Evolutionary conservation across 1,139 yeast species (phyloP), one percentile per base, ranked within the genome.

Genomic region (Meyerozyma athensensis): DNA sequence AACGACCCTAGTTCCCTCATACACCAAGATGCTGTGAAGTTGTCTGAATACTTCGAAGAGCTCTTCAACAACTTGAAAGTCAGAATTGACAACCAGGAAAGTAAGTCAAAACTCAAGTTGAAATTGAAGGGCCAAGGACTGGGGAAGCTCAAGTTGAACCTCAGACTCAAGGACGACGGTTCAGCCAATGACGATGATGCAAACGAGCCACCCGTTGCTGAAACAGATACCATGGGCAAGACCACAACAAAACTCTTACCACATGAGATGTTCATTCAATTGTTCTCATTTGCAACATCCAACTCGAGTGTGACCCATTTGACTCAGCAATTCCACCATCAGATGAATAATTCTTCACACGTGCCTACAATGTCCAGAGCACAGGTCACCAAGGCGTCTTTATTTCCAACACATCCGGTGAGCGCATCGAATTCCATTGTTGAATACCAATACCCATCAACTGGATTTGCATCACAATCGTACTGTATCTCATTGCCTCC

Each of bases 1-100:
- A 80, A 79, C 52, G 78, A 75, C 41, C 75, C 77, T 14, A 68
- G 67, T 4, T 69, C 82, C 18, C 61, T 74, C 26, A 76, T 79
- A 35, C 71, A 72, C 47, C 77, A 74, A 46, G 83, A 80, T 54
- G 75, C 86, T 1, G 58, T 54, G 21, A 68, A 68, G 36, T 60
- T 81, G 39, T 58, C 59, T 35, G 56, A 55, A 10, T 50, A 53
- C n/a, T 68, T 69, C 39, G 55, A 56, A 14, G 59, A 55, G 37
- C 60, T 59, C 43, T 66, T 49, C 41, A 43, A 49, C 3, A 58
- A 50, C 14, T 50, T 69, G 34, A 56, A 52, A 33, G 35, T 44
- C 1, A 53, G 52, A 34, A 48, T 52, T 4, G 41, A 44, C 23
- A 47, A 37, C 21, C 33, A 41, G 32, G 39, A 40, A 14, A 39